Evolutionary conservation across 1,284 basidiomycete genomes (phyloP).

Genomic region (Farysia itapuensis): DNA sequence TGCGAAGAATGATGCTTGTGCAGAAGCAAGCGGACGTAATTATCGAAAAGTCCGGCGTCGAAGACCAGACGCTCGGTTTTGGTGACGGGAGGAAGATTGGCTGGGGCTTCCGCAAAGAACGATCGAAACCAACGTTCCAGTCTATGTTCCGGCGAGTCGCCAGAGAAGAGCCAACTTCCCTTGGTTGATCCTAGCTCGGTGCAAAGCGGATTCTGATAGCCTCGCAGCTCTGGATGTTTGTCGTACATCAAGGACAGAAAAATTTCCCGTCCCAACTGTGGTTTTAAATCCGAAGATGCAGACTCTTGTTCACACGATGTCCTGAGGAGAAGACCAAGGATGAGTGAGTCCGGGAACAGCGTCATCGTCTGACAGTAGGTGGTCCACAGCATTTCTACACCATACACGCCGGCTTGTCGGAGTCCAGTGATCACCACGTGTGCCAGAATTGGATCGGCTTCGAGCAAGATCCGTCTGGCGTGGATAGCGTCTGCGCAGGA

Average conservation of each 20-base stretch:
- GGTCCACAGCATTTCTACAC: slow-evolving; percentile 15
- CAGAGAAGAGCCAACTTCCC: slow-evolving; percentile 18
- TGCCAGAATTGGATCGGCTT: slow-evolving; percentile 11
- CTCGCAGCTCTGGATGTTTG: slow-evolving; percentile 18
- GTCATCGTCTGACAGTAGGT: slow-evolving; percentile 17
- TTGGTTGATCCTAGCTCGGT: slow-evolving; percentile 4
- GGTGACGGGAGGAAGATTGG: background rate
- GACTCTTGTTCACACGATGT: slow-evolving; percentile 4
- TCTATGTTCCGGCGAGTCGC: slow-evolving; percentile 7
- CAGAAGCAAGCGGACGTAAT: slow-evolving; percentile 21
- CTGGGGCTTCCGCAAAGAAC: slow-evolving; percentile 2
- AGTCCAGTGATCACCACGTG: slow-evolving; percentile 25
- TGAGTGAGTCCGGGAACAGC: slow-evolving; percentile 21
- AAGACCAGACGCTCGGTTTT: slow-evolving; percentile 4
- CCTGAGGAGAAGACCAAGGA: slow-evolving; percentile 24
- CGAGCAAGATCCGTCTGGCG: background rate
- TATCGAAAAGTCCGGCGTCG: slow-evolving; percentile 19
- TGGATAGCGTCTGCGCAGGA: background rate
- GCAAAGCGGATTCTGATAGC: slow-evolving; percentile 8
- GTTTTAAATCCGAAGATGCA: slow-evolving; percentile 1
- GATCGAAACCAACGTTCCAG: slow-evolving; percentile 29
- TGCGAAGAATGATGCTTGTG: slow-evolving; percentile 18
- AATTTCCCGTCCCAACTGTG: slow-evolving; percentile 8
- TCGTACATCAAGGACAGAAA: slow-evolving; percentile 19
- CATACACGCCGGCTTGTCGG: slow-evolving; percentile 5